phyloP scores from a whole-genome alignment of 306 rosid genomes.

The Sesbania bispinosa region DNA sequence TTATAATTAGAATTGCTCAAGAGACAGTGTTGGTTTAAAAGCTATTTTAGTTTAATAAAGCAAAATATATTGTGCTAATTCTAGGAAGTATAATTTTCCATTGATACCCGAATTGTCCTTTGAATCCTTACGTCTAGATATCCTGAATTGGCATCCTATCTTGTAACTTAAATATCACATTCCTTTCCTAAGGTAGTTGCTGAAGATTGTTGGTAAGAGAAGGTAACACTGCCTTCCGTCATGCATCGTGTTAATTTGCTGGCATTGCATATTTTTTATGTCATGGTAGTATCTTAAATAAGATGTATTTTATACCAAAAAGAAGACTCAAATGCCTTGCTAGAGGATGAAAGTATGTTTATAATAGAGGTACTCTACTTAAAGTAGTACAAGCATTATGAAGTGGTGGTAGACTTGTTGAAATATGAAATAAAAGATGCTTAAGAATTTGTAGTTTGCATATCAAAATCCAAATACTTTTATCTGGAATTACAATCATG shows the following conservation, averaged over 20 bases:
- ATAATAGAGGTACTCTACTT: background rate
- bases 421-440: background rate
- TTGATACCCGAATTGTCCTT: background rate
- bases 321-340: background rate
- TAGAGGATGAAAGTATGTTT: background rate
- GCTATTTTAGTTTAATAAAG: background rate
- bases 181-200: background rate
- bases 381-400: background rate
- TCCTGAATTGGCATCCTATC: background rate
- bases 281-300: background rate
- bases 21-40: background rate
- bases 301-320: background rate
- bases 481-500: background rate
- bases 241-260: background rate
- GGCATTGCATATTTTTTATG: background rate
- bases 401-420: background rate
- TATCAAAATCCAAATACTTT: background rate
- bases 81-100: background rate
- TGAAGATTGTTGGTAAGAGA: background rate
- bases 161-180: background rate
- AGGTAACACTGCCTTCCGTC: too few species aligned
- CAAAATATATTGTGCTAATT: background rate
- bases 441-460: background rate
- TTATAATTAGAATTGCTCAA: background rate
- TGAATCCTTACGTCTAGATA: background rate